These are phyloP conservation scores for Withania somnifera DNA, from an alignment of 305 asterid species.

Conservation along the genomic window DNA sequence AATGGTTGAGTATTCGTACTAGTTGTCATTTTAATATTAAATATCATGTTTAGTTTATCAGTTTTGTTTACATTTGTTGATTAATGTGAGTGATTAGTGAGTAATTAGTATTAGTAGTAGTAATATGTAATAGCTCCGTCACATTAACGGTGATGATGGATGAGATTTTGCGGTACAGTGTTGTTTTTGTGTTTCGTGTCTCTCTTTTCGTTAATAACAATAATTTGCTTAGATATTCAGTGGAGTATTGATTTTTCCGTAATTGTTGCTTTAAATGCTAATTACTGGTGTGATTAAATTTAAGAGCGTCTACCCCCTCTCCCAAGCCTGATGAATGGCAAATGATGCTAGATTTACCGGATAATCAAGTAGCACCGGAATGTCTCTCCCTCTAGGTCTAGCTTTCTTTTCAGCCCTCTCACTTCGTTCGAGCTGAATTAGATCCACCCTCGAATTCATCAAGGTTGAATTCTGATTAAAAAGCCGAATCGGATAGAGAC, in stretches of 20 bases:
- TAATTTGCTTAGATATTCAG: neutral
- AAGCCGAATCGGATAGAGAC: neutral
- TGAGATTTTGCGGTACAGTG: conserved; percentile 16
- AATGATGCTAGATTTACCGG: too few species aligned
- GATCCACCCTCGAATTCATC: too few species aligned
- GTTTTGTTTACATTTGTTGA: conserved; percentile 16
- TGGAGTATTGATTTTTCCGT: neutral
- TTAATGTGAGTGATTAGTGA: neutral
- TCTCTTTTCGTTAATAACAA: neutral
- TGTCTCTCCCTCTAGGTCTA: too few species aligned
- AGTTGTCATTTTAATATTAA: neutral
- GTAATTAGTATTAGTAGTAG: neutral
- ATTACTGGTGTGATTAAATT: neutral
- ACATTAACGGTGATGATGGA: conserved; percentile 26
- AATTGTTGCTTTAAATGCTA: neutral
- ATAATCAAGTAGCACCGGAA: too few species aligned
- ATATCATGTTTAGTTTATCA: neutral
- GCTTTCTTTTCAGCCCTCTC: too few species aligned
- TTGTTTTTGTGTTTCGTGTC: conserved; percentile 11
- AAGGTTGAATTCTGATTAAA: too few species aligned
- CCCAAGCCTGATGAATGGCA: too few species aligned
- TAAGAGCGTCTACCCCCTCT: too few species aligned
- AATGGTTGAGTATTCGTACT: conserved; percentile 3
- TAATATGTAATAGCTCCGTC: conserved; percentile 14
- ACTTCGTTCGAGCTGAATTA: too few species aligned